Percentiles rank a stretch among this genome's conserved stretches.
Conservation (phyloP, 805 yeast genomes). For the Diddensiella transvaalensis region DNA sequence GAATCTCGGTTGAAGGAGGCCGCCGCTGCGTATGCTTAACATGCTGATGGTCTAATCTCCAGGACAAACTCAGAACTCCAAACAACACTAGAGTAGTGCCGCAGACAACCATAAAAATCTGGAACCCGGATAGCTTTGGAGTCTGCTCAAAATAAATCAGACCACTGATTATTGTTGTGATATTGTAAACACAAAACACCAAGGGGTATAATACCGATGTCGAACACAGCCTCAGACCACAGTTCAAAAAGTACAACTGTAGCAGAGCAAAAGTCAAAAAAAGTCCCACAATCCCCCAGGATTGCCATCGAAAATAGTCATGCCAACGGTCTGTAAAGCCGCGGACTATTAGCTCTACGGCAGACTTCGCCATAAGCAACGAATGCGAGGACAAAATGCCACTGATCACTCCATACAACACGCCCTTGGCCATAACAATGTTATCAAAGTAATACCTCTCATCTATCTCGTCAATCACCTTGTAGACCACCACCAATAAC, state of each 20-base stretch:
- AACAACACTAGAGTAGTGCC: conserved; percentile 41
- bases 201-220: conserved; percentile 81
- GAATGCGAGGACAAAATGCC: conserved; percentile 86
- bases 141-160: conserved; percentile 56
- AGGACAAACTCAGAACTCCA: conserved; percentile 68
- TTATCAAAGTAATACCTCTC: conserved; percentile 1
- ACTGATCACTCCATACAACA: conserved; percentile 60
- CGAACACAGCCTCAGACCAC: conserved; percentile 64
- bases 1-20: background rate
- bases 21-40: background rate
- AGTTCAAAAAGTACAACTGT: conserved; percentile 70
- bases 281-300: conserved; percentile 49
- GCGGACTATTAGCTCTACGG: conserved; percentile 62
- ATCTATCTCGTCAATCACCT: conserved; percentile 5
- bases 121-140: conserved; percentile 34
- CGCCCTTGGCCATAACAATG: conserved; percentile 44
- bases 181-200: conserved; percentile 78
- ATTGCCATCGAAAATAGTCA: conserved; percentile 39
- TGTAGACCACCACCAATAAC: conserved; percentile 22
- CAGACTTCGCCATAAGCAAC: conserved; percentile 76
- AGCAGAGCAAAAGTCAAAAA: conserved; percentile 63
- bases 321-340: conserved; percentile 37
- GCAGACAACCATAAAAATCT: conserved; percentile 45
- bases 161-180: conserved; percentile 64
- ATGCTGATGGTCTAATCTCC: conserved; percentile 35